A percentile compares a stretch with the other conserved stretches of the same genome.
phyloP scores from a whole-genome alignment of 129 eudicot species.

The Cynara cardunculus region DNA sequence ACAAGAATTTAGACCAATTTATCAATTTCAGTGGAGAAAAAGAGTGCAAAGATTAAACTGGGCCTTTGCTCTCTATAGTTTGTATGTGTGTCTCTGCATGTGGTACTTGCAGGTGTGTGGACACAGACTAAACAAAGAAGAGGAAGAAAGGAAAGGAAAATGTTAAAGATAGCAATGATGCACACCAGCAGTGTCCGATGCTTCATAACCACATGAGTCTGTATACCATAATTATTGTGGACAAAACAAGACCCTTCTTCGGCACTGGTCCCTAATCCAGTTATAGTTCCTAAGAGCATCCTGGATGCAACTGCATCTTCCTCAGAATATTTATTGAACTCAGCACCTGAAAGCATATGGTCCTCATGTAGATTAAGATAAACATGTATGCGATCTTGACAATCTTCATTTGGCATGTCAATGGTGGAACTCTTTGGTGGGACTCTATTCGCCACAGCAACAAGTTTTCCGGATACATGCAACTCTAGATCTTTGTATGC shows the following conservation, averaged over 20 bases:
- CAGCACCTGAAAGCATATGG: conserved; percentile 2
- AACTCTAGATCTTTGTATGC: conserved; percentile 79
- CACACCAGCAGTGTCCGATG: conserved; percentile 86
- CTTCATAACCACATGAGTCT: conserved; percentile 79
- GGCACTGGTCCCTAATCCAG: conserved; percentile 69
- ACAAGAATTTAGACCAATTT: not conserved
- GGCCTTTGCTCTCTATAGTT: not conserved
- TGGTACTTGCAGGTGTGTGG: not conserved
- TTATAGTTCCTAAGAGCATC: conserved; percentile 65
- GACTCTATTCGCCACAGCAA: conserved; percentile 80
- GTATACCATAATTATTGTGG: conserved; percentile 43
- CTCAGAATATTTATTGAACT: conserved; percentile 17
- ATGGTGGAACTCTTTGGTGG: conserved; percentile 35
- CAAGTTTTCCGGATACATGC: conserved; percentile 69
- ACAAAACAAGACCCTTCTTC: conserved; percentile 84
- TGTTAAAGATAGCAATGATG: conserved; percentile 5
- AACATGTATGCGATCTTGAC: conserved; percentile 61
- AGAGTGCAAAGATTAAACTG: not conserved
- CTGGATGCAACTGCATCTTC: conserved; percentile 36
- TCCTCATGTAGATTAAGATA: conserved; percentile 54
- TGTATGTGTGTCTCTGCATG: not conserved
- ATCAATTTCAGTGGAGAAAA: not conserved
- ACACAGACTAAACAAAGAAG: not conserved
- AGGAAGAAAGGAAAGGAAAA: not conserved
- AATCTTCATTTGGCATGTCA: conserved; percentile 34